Evolutionary conservation across 257 asterid species (phyloP), one percentile per base, ranked within the genome.

Genomic region (Marsdenia floribunda): DNA sequence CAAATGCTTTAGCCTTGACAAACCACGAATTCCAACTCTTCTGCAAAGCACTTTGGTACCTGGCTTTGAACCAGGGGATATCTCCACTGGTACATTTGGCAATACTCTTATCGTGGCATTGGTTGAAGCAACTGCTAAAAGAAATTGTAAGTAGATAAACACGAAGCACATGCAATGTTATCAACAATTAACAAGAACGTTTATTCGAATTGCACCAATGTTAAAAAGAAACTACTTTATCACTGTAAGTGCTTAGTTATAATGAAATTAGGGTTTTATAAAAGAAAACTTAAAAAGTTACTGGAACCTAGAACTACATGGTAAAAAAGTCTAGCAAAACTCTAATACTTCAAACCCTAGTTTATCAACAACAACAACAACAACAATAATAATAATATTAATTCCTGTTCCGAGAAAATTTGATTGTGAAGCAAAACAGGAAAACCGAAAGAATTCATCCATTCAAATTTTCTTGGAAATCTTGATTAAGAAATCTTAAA

Each of bases 51-150:
- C 84, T 86, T 86, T 88, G 21, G 84, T 60, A 46, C 96, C 97
- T 76, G 91, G 97, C 83, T 88, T 92, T 38, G 84, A 67, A 66
- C 96, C 97, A 47, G 97, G 99, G 75, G 95, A 90, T 3, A 84
- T 83, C 74, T 86, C 93, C 60, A 92, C 88, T 8, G 83, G 61
- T 69, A 83, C 49, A 79, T 84, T 83, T 14, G 97, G 97, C 63
- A 90, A 80, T 12, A 90, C 83, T 79, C 76, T 81, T 82, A 94
- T 78, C 8, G 77, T 59, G 33, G 87, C 68, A 70, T 86, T 73
- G 70, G 79, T 86, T 5, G 85, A 75, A 76, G 86, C 86, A 83
- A 78, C 99, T 94, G 95, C 80, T 82, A 72, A 76, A 74, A 64
- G 55, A 80, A 74, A 70, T 24, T 35, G 49, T 26, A 46, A 65